phyloP scores from a whole-genome alignment of 2,329 filamentous ascomycete species.

The Berkeleyomyces rouxiae region DNA sequence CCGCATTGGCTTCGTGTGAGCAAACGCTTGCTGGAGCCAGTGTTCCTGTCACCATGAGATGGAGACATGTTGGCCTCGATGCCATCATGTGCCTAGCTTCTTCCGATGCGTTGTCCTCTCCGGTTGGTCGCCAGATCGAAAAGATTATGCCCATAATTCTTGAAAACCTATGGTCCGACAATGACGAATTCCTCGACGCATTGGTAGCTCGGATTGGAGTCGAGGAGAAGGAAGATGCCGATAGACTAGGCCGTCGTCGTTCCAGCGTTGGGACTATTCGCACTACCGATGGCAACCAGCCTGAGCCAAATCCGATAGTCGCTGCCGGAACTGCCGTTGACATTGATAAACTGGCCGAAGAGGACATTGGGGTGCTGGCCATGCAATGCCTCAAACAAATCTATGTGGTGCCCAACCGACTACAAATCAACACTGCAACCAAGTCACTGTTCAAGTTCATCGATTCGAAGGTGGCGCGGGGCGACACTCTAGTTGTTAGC shows the following conservation, averaged over 20 bases:
- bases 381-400: conserved; percentile 76
- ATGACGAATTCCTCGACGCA: conserved; percentile 50
- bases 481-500: conserved; percentile 40
- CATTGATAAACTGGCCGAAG: conserved; percentile 75
- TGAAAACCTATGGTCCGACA: conserved; percentile 67
- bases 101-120: conserved; percentile 61
- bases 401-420: conserved; percentile 64
- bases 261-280: conserved; percentile 66
- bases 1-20: conserved; percentile 51
- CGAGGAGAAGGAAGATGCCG: conserved; percentile 52
- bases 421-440: conserved; percentile 67
- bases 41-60: conserved; percentile 60
- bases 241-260: conserved; percentile 46
- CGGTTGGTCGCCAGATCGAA: conserved; percentile 59
- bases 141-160: conserved; percentile 72
- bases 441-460: conserved; percentile 60
- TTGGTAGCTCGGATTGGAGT: conserved; percentile 50
- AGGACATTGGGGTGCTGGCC: conserved; percentile 71
- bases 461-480: conserved; percentile 36
- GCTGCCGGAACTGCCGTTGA: conserved; percentile 71
- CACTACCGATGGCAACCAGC: conserved; percentile 43
- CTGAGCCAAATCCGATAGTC: conserved; percentile 50
- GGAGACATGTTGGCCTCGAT: conserved; percentile 55
- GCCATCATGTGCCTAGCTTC: conserved; percentile 69
- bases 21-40: conserved; percentile 31